Base-by-base conservation (phyloP, 768 basidiomycete genomes). In the Xerocomus spinulosus region DNA sequence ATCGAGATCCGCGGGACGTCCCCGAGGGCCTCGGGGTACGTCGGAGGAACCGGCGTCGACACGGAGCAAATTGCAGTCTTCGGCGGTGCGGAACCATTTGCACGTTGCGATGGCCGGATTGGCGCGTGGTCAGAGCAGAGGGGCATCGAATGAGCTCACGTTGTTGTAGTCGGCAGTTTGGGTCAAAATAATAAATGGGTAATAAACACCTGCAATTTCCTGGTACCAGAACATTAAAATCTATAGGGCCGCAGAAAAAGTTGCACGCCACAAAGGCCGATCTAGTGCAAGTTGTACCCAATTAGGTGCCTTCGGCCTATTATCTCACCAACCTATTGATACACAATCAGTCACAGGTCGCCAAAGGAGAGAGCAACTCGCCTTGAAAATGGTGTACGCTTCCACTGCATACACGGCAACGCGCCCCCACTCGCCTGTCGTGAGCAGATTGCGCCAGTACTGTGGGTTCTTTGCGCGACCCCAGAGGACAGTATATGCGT, bases 321-420 rank as follows among this genome's bases (percentile, higher is more conserved):
- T 48, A 93, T 93, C 70, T 94, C 92, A 46, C 92, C 92, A 70
- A 94, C 80, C 83, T 90, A 46, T 36, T 45, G 15, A 13, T 15
- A 29, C 9, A 17, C 24, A 28, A 38, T 53, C 21, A 51, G 15
- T 25, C 54, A 23, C 46, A 12, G 50, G 40, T 5, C 30, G 12
- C 12, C 34, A 15, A 35, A 23, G 29, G 7, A 44, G 36, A 35
- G 14, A 32, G 24, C 45, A 17, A 10, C 79, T 28, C 52, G 85
- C 87, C 75, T 88, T 88, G 77, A 87, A 95, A 58, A 95, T 85
- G 14, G 85, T 84, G 63, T 93, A 95, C 26, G 89, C 92, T 70
- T 95, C 90, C 20, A 91, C 61, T 9, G 80, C 89, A 62, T 92
- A 90, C 15, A 91, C 65, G 9, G 81, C 81, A 21, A 91, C 73